These are phyloP conservation scores for Kandelia obovata DNA, from an alignment of 345 rosid genomes.

Conservation along the genomic window DNA sequence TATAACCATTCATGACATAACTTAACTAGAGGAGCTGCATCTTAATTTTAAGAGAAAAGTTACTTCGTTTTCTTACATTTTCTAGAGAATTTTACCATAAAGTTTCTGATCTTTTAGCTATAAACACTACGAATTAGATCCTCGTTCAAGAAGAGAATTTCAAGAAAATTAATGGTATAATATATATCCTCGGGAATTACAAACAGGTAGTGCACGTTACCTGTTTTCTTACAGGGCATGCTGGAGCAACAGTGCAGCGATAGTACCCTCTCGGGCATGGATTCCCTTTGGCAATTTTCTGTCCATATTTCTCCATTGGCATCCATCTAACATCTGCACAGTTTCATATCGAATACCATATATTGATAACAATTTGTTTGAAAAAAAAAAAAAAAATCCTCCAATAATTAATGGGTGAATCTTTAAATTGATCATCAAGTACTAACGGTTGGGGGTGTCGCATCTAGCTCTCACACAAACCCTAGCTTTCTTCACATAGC, in stretches of 20 bases:
- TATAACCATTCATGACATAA: too few species aligned
- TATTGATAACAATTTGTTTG: too few species aligned
- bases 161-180: background rate
- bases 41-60: too few species aligned
- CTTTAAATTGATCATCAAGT: background rate
- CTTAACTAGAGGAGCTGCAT: too few species aligned
- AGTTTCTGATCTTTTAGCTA: too few species aligned
- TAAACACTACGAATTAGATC: too few species aligned
- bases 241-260: slow-evolving; percentile 75
- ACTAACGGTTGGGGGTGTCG: slow-evolving; percentile 71
- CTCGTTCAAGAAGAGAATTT: too few species aligned
- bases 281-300: slow-evolving; percentile 79
- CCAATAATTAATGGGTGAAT: background rate
- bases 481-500: slow-evolving; percentile 67
- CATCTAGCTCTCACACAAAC: slow-evolving; percentile 89
- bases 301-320: slow-evolving; percentile 99
- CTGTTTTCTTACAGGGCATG: slow-evolving; percentile 85
- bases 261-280: slow-evolving; percentile 92
- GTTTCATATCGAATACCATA: background rate
- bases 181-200: background rate
- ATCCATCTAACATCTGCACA: slow-evolving; percentile 81
- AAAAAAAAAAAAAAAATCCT: background rate
- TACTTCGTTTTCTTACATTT: too few species aligned
- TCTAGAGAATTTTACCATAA: too few species aligned
- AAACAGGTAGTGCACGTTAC: slow-evolving; percentile 23